A percentile compares a stretch with the other conserved stretches of the same genome.
Conservation (phyloP, 192 early-diverging fungal genomes). For the Powellomyces hirtus region DNA sequence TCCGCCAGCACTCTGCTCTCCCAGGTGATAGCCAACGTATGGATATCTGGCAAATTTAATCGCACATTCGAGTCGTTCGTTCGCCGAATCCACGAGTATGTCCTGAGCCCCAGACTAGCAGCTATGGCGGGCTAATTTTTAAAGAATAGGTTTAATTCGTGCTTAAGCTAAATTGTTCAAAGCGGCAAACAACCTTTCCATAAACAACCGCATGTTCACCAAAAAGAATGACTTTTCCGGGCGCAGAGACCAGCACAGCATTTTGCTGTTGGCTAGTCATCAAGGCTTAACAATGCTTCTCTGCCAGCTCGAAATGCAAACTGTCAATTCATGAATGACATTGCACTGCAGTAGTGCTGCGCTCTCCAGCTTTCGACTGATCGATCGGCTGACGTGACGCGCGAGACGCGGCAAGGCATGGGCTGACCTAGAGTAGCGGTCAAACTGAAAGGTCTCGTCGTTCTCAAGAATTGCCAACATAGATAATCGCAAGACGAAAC, state of each 20-base stretch:
- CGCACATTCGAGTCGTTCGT: conserved; percentile 25
- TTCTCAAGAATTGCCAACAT: too few relatives aligned
- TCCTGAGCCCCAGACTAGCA: conserved; percentile 73
- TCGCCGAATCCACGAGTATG: conserved; percentile 63
- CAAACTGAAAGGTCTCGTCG: too few relatives aligned
- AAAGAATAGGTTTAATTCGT: not conserved
- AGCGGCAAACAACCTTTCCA: conserved; percentile 11
- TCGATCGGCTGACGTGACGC: not conserved
- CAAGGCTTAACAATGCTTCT: too few relatives aligned
- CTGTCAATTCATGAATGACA: not conserved
- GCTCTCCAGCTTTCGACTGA: not conserved
- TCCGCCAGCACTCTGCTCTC: not conserved
- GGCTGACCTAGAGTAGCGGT: too few relatives aligned
- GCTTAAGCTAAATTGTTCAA: not conserved
- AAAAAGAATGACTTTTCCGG: conserved; percentile 98
- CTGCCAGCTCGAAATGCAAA: too few relatives aligned
- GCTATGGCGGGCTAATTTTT: conserved; percentile 70
- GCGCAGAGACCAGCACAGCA: conserved; percentile 67
- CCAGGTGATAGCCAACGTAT: not conserved
- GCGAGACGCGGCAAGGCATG: not conserved
- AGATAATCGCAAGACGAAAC: too few relatives aligned
- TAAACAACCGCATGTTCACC: conserved; percentile 98
- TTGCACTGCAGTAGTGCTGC: not conserved
- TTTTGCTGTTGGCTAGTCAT: not conserved
- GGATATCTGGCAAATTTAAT: not conserved